phyloP scores from a whole-genome alignment of 139 green algal species.

The Pleodorina starrii region DNA sequence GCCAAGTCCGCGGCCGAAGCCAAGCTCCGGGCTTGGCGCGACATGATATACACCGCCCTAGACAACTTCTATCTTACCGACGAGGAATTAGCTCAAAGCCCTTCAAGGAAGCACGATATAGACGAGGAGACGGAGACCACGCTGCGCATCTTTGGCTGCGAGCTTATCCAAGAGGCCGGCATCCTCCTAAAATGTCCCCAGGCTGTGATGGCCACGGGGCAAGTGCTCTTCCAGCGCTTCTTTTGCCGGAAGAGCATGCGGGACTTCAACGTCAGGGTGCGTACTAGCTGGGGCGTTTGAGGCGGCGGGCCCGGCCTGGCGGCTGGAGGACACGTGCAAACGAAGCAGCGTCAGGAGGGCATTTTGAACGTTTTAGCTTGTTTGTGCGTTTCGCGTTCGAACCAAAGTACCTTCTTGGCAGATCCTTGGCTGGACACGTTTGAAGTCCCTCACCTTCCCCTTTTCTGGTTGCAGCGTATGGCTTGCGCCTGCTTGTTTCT shows the following conservation, averaged over 20 bases:
- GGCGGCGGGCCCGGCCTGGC: background rate
- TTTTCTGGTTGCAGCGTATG: constrained; percentile 67
- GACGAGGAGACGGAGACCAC: constrained; percentile 76
- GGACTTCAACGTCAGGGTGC: constrained; percentile 88
- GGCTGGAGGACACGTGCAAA: too few species aligned
- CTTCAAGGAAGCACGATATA: constrained; percentile 83
- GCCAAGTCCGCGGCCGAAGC: constrained; percentile 12
- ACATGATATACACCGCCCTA: constrained; percentile 54
- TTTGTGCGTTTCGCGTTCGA: background rate
- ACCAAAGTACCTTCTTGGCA: background rate
- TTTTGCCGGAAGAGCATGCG: constrained; percentile 93
- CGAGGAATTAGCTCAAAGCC: constrained; percentile 79
- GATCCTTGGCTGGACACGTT: background rate
- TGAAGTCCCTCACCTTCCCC: background rate
- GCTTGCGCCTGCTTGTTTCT: constrained; percentile 83
- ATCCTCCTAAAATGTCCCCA: constrained; percentile 86
- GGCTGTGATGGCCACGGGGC: constrained; percentile 88
- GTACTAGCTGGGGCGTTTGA: background rate
- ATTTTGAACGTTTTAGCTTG: too few species aligned
- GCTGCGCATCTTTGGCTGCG: constrained; percentile 85
- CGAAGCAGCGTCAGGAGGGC: too few species aligned
- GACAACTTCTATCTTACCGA: constrained; percentile 93
- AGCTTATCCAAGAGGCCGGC: constrained; percentile 81
- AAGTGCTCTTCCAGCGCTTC: constrained; percentile 95
- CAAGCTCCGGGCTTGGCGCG: constrained; percentile 25